Evolutionary conservation across 352 stramenopile genomes (phyloP), one percentile per base, ranked within the genome.

Genomic region (Pythium volutum): DNA sequence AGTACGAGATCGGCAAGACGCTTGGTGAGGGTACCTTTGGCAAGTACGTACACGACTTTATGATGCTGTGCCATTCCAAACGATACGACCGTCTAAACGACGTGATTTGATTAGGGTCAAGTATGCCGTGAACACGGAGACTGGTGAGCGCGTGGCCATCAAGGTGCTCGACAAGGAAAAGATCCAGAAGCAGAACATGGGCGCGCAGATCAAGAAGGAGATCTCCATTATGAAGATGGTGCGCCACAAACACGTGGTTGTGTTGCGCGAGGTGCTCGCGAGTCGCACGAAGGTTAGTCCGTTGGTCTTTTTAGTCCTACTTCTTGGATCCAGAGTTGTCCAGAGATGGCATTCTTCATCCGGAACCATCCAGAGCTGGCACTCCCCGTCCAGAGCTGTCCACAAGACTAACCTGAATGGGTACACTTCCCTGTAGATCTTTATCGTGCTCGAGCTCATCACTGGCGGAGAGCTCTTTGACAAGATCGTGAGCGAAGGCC

Each of bases 171-270:
- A 99, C 74, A 99, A 99, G 79, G 89, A 98, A 55, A 98, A 98
- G 77, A 98, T 98, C 73, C 93, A 99, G 73, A 98, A 98, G 73
- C 94, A 99, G 71, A 98, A 98, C 76, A 98, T 99, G 94, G 94
- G 92, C 16, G 89, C 93, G 31, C 97, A 99, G 79, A 96, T 99
- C 71, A 99, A 99, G 77, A 97, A 98, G 73, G 97, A 99, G 81
- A 99, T 99, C 65, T 97, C 90, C 12, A 98, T 99, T 63, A 98
- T 99, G 95, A 99, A 98, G 79, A 97, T 98, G 75, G 91, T 95
- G 73, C 84, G 86, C 73, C 84, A 95, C 73, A 84, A 81, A 64
- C 84, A 95, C 70, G 82, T 95, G n/a, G 86, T 95, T 47, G 86
- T 93, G 69, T 80, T 95, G 39, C 87, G 77, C 34, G 85, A 97